Conservation (phyloP, 805 yeast species). For the Saccharomycopsis fibuligera region DNA sequence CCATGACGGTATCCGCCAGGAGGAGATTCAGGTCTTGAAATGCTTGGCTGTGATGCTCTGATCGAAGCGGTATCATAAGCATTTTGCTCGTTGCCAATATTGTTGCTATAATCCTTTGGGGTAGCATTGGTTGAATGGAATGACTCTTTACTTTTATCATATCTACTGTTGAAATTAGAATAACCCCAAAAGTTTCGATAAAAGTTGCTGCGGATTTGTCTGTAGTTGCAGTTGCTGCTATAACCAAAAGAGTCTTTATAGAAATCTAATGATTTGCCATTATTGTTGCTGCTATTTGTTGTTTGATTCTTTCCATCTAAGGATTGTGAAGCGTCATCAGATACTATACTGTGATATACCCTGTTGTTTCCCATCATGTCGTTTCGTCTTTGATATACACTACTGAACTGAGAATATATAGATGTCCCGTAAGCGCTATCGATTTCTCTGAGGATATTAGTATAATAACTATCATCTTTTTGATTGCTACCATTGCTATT, state of each 20-base stretch:
- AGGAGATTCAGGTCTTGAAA: too few relatives aligned
- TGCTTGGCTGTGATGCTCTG: too few relatives aligned
- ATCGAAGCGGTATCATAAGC: too few relatives aligned
- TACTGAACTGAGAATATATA: constrained; percentile 19
- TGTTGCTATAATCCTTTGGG: too few relatives aligned
- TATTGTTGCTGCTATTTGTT: not conserved
- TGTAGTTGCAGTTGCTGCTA: constrained; percentile 12
- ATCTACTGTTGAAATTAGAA: not conserved
- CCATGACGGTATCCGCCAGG: too few relatives aligned
- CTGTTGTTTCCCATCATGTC: too few relatives aligned
- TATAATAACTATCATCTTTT: not conserved
- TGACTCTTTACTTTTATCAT: not conserved
- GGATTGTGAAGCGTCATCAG: not conserved
- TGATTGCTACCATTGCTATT: not conserved
- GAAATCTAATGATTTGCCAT: constrained; percentile 9
- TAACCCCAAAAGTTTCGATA: constrained; percentile 15
- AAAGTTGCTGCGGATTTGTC: constrained; percentile 5
- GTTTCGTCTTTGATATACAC: constrained; percentile 5
- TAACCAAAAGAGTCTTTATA: constrained; percentile 19
- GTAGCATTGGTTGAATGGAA: too few relatives aligned
- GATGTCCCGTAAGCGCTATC: constrained; percentile 16
- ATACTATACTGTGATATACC: not conserved
- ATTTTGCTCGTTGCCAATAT: too few relatives aligned
- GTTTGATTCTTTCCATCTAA: too few relatives aligned
- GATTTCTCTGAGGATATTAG: constrained; percentile 9